Evolutionary conservation across 2,329 filamentous ascomycete genomes (phyloP).

Genomic region (Neophaeococcomyces mojaviensis): DNA sequence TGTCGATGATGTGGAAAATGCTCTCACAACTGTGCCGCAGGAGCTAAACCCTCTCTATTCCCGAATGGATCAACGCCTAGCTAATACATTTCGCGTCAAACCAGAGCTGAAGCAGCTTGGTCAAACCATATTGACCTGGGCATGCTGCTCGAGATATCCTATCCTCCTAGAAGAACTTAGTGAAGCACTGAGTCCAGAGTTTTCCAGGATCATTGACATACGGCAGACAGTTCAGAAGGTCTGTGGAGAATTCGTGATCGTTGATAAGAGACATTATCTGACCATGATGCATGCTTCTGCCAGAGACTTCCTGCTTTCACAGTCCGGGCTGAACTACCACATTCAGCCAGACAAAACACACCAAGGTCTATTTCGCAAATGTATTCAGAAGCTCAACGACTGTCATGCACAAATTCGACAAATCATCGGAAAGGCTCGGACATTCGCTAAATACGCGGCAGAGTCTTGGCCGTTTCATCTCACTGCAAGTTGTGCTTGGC

Average conservation of each 20-base stretch:
- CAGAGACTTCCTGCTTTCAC: conserved; percentile 19
- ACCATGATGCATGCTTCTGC: conserved; percentile 26
- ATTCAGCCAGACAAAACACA: conserved; percentile 12
- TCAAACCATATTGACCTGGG: conserved; percentile 24
- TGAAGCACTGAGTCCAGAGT: conserved; percentile 22
- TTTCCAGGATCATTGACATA: conserved; percentile 19
- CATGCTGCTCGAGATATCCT: conserved; percentile 20
- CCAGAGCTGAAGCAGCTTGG: conserved; percentile 10
- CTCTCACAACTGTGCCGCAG: conserved; percentile 22
- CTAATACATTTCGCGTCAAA: conserved; percentile 8
- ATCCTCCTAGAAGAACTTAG: conserved; percentile 24
- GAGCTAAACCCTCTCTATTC: conserved; percentile 26
- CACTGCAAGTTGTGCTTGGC: neutral
- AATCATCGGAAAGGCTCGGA: neutral
- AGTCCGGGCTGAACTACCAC: conserved; percentile 5
- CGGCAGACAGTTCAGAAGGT: conserved; percentile 21
- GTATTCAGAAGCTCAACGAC: conserved; percentile 18
- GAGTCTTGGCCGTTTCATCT: conserved; percentile 19
- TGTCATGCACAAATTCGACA: neutral
- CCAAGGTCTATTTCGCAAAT: conserved; percentile 20
- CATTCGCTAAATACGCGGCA: conserved; percentile 14
- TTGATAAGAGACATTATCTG: conserved; percentile 19
- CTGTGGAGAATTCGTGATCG: conserved; percentile 25
- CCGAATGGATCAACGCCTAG: conserved; percentile 23
- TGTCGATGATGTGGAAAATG: conserved; percentile 14